Evolutionary conservation across 805 yeast species (phyloP).

Genomic region (Cyberlindnera japonica): DNA sequence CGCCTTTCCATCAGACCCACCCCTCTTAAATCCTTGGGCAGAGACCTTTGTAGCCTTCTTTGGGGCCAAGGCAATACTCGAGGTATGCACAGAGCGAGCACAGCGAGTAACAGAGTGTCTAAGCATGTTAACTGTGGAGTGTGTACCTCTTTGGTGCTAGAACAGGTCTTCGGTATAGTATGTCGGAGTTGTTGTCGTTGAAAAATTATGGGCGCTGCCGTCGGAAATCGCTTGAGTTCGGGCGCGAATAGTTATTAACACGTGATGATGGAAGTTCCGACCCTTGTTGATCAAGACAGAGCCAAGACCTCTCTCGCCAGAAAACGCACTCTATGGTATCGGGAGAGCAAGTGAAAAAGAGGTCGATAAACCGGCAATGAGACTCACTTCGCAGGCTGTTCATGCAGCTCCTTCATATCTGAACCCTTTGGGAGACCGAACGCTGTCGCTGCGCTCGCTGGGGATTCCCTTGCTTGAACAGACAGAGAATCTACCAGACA

Average conservation of each 20-base stretch:
- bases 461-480: conserved; percentile 43
- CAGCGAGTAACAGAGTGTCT: conserved; percentile 4
- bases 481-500: conserved; percentile 39
- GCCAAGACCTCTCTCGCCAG: no score
- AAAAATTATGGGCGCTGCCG: background rate
- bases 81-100: conserved; percentile 5
- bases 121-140: conserved; percentile 7
- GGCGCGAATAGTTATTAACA: no score
- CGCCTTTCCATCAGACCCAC: conserved; percentile 9
- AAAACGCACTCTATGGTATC: no score
- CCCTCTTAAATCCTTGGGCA: conserved; percentile 18
- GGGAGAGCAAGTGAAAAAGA: no score
- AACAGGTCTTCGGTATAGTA: no score
- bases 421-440: conserved; percentile 39
- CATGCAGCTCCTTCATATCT: conserved; percentile 47
- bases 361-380: no score
- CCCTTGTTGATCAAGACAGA: no score
- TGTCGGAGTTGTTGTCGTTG: no score
- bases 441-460: conserved; percentile 38
- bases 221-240: no score
- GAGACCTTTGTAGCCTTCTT: conserved; percentile 15
- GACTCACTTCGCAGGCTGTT: conserved; percentile 49
- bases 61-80: conserved; percentile 3
- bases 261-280: no score
- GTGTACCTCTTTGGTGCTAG: background rate